Evolutionary conservation across 2,329 filamentous ascomycete genomes (phyloP).

Genomic region (Cladosporium sp.): DNA sequence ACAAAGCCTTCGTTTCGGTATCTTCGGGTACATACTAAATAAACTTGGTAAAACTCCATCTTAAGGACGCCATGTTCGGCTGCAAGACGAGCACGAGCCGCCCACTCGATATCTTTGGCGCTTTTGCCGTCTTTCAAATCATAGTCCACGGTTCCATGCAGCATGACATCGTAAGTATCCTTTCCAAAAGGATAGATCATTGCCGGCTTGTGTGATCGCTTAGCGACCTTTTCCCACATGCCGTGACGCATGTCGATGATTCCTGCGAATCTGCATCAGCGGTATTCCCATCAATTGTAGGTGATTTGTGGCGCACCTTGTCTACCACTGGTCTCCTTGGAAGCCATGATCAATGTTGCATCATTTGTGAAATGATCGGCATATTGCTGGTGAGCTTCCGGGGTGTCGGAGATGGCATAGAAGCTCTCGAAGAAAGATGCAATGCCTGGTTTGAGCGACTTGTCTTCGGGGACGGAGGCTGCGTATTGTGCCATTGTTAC

Average conservation of each 20-base stretch:
- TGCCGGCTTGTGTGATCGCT: conserved; percentile 41
- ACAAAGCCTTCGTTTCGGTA: not conserved
- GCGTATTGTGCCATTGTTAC: conserved; percentile 23
- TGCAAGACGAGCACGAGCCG: conserved; percentile 50
- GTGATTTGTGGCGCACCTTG: conserved; percentile 35
- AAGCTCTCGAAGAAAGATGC: conserved; percentile 44
- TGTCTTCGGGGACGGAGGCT: conserved; percentile 24
- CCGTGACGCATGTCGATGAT: conserved; percentile 49
- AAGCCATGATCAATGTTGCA: conserved; percentile 51
- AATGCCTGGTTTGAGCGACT: conserved; percentile 37
- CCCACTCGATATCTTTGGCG: conserved; percentile 48
- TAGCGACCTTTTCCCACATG: conserved; percentile 51
- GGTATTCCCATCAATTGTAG: not conserved
- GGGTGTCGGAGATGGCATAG: conserved; percentile 45
- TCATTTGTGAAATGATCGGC: conserved; percentile 45
- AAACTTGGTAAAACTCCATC: conserved; percentile 53
- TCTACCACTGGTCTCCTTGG: conserved; percentile 42
- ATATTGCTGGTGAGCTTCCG: conserved; percentile 47
- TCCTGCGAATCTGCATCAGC: conserved; percentile 30
- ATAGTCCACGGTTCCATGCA: conserved; percentile 52
- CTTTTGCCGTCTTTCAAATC: conserved; percentile 48
- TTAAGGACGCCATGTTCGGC: conserved; percentile 51
- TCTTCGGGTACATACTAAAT: conserved; percentile 43
- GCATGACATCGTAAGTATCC: conserved; percentile 48
- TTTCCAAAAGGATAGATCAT: conserved; percentile 51